Evolutionary conservation across 176 grass and related monocot genomes (phyloP).

Genomic region (Poa pratensis): DNA sequence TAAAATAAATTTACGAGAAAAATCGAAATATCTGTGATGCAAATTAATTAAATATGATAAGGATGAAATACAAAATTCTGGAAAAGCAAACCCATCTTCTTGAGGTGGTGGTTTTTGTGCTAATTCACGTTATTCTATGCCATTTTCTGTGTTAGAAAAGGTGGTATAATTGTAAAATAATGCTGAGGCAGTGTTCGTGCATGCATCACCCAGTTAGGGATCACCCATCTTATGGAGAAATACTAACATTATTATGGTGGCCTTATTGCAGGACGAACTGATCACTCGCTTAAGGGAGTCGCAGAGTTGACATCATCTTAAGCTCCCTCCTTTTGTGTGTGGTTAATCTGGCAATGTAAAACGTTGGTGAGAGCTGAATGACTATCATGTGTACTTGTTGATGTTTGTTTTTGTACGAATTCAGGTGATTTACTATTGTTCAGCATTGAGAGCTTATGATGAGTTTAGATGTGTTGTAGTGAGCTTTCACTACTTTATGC

Average conservation of each 20-base stretch:
- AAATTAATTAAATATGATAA: conserved; percentile 4
- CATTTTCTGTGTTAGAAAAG: background rate
- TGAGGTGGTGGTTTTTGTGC: background rate
- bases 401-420: background rate
- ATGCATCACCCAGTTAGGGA: conserved; percentile 1
- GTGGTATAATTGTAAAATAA: background rate
- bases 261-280: conserved; percentile 64
- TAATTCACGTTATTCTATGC: conserved; percentile 5
- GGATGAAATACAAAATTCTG: background rate
- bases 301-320: conserved; percentile 16
- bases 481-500: background rate
- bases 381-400: background rate
- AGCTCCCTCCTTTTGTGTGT: background rate
- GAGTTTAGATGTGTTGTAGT: background rate
- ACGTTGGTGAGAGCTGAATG: conserved; percentile 3
- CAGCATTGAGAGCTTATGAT: background rate
- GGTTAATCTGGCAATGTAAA: background rate
- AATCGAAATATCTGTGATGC: background rate
- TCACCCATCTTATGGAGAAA: background rate
- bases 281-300: conserved; percentile 15
- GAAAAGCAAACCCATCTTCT: conserved; percentile 6
- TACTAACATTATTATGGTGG: conserved; percentile 7
- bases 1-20: background rate
- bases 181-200: background rate
- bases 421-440: background rate